Base-by-base conservation (phyloP, 257 asterid genomes). In the Echites panduratus region DNA sequence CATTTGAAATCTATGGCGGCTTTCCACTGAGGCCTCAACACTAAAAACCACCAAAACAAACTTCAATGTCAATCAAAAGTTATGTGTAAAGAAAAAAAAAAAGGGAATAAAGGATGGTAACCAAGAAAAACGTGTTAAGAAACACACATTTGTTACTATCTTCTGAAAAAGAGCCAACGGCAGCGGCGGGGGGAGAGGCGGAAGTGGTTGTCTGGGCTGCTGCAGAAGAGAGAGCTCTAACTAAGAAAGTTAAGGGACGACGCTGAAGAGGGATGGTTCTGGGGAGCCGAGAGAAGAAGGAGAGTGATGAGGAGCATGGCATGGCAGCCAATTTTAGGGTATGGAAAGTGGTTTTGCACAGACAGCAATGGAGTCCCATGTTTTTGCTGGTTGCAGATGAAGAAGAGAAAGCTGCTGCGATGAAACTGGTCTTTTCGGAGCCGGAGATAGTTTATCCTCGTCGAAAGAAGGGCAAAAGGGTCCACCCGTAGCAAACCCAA, bases 1-100 rank as follows among this genome's bases (percentile, higher is more conserved):
- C 96, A 89, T 88, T 95, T 92, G 79, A 88, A 95, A 81, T 92
- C 98, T 65, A 95, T 85, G 12, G 97, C 86, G 1, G 98, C 99
- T 84, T 84, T 94, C 98, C 98, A 94, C 67, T 89, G 97, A 66
- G 85, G 87, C 89, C 87, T 88, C 80, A 57, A 80, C 78, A 12
- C 93, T 91, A 76, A 71, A n/a, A 73, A 82, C 24, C 70, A 58
- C 73, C 82, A 48, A 41, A 48, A 3, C 65, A 74, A 73, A 75
- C 32, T 26, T 41, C 32, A 19, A 47, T 19, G 56, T 24, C 35
- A 63, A 32, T 32, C 22, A 3, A 16, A 54, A 70, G 22, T 43
- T 29, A 63, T 32, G 38, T n/a, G n/a, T n/a, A 0, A 17, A 52
- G 56, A 57, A n/a, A 5, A 27, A 12, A 4, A 65, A 49, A 0